These are phyloP conservation scores for Pyrenula massariospora DNA, from an alignment of 495 filamentous ascomycete genomes.

Conservation along the genomic window DNA sequence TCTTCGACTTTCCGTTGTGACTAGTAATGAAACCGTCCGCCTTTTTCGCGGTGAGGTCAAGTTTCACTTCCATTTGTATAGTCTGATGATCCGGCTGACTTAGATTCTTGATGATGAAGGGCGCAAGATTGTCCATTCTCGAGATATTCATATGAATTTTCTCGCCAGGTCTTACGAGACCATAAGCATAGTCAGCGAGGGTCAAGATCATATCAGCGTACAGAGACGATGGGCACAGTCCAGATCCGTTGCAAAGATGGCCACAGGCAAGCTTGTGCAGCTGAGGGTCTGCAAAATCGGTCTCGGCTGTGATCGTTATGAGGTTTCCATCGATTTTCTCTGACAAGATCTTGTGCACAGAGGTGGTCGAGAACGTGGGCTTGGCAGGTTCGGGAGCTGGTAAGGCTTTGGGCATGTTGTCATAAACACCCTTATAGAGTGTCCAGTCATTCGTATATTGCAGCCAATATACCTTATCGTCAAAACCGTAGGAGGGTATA, in stretches of 20 bases:
- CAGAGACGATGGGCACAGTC: constrained; percentile 40
- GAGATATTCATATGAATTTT: constrained; percentile 16
- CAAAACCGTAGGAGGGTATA: constrained; percentile 55
- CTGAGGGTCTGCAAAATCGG: neutral
- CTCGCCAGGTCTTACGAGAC: constrained; percentile 21
- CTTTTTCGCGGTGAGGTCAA: constrained; percentile 21
- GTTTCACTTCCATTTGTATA: constrained; percentile 26
- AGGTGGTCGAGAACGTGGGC: neutral
- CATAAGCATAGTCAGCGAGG: constrained; percentile 30
- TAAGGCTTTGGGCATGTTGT: constrained; percentile 9
- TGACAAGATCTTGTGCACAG: neutral
- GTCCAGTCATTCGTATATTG: constrained; percentile 37
- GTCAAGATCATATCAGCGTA: constrained; percentile 40
- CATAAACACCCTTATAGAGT: constrained; percentile 13
- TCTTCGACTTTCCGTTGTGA: constrained; percentile 23
- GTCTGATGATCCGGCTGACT: constrained; percentile 21
- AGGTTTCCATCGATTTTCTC: neutral
- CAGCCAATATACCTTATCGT: constrained; percentile 60
- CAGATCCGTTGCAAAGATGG: constrained; percentile 48
- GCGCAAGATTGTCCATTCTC: constrained; percentile 26
- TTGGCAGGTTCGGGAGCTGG: constrained; percentile 18
- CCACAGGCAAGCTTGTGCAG: neutral
- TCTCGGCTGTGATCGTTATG: neutral
- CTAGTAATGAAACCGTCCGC: constrained; percentile 23
- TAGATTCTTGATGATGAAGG: constrained; percentile 23